Evolutionary conservation across 78 protist species (phyloP).

Genomic region (Polysphondylium violaceum): DNA sequence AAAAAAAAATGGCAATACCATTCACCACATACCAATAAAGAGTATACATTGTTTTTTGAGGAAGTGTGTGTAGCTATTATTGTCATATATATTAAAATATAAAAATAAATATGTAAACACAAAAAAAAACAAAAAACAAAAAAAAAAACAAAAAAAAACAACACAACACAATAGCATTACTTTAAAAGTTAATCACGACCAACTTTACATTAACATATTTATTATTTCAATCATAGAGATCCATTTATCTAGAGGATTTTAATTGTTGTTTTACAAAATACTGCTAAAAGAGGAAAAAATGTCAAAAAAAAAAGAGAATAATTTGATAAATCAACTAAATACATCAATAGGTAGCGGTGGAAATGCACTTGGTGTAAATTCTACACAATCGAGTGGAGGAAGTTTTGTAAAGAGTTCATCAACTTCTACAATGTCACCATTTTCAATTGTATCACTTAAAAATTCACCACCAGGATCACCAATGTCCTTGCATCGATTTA

Average conservation of each 20-base stretch:
- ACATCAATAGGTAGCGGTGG: background rate
- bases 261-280: too few relatives aligned
- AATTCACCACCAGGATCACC: constrained; percentile 4
- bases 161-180: background rate
- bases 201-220: too few relatives aligned
- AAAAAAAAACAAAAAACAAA: too few relatives aligned
- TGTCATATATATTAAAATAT: too few relatives aligned
- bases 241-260: too few relatives aligned
- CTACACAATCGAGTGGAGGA: background rate
- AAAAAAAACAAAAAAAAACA: background rate
- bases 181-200: too few relatives aligned
- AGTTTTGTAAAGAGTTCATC: constrained; percentile 8
- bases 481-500: constrained; percentile 11
- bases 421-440: constrained; percentile 23
- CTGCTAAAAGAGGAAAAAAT: background rate
- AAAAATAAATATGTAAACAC: too few relatives aligned
- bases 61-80: too few relatives aligned
- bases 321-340: background rate
- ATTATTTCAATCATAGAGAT: too few relatives aligned
- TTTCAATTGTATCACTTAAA: background rate
- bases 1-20: background rate
- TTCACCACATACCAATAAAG: background rate
- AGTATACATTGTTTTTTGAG: background rate
- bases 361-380: too few relatives aligned
- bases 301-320: too few relatives aligned